Base-by-base conservation (phyloP, 331 rosid genomes). In the Arachis monticola region DNA sequence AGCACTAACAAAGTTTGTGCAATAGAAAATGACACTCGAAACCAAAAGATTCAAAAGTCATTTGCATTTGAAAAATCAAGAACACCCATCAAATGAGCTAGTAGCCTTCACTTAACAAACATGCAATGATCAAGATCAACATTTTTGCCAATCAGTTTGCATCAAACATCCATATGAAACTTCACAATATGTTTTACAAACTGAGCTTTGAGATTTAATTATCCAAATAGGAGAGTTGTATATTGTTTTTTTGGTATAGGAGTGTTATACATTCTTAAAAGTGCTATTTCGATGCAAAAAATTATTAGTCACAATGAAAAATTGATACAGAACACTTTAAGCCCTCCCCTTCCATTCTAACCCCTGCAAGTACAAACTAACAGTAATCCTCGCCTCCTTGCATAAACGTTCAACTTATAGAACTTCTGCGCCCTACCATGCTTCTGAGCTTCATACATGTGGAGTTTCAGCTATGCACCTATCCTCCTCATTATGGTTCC, bases 391-490 rank as follows among this genome's bases (percentile, higher is more conserved):
- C 45, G 1, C 56, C 52, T 30, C 6, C 47, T 50, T 32, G 3
- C 61, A 60, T 30, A 17, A 75, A 72, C 73, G 30, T 52, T 60
- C 13, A 51, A 47, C 11, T 53, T 31, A 59, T 71, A 67, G 80
- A 76, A 65, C 57, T 58, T 56, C 55, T 27, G 31, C 10, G 17
- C 17, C 41, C 41, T 38, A 38, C 41, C 41, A 0, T 38, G 60
- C 13, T 78, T 32, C 67, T 22, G 48, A 70, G 47, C 8, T 60
- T n/a, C 62, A 1, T 1, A 9, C 47, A 22, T 48, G 5, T 38
- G 13, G 46, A 3, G 27, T 57, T 45, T 69, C 57, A 55, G 42
- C 44, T 46, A 31, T 9, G 14, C 62, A 74, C 11, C 56, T 12
- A 48, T 48, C 9, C 47, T 50, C 57, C 59, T 48, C 35, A 60